A percentile compares a stretch with the other conserved stretches of the same genome.
Conservation (phyloP, 495 filamentous ascomycete genomes). For the Penicillium fimorum region DNA sequence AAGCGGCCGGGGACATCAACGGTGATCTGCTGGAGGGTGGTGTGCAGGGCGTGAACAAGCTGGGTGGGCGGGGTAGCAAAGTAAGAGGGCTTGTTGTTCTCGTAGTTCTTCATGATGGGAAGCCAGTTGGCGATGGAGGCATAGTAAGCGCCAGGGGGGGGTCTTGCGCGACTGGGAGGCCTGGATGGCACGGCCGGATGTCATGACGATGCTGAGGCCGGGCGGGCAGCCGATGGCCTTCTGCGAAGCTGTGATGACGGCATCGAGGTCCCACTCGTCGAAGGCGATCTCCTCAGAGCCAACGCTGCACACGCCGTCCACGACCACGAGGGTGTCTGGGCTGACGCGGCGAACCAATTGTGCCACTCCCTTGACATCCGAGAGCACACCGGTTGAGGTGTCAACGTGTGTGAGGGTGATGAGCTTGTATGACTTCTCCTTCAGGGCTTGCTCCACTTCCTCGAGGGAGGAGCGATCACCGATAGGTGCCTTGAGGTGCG, state of each 20-base stretch:
- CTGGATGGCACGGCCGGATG: slow-evolving; percentile 84
- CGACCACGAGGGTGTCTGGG: slow-evolving; percentile 84
- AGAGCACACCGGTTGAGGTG: slow-evolving; percentile 92
- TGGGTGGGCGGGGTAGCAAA: slow-evolving; percentile 96
- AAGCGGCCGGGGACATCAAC: slow-evolving; percentile 71
- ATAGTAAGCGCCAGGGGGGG: slow-evolving; percentile 82
- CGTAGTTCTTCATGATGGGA: slow-evolving; percentile 98
- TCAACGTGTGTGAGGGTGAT: slow-evolving; percentile 96
- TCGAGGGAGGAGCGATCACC: slow-evolving; percentile 84
- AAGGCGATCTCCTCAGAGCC: slow-evolving; percentile 94
- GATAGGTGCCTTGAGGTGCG: slow-evolving; percentile 83
- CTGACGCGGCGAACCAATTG: slow-evolving; percentile 81
- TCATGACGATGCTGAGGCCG: slow-evolving; percentile 89
- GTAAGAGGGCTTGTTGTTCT: slow-evolving; percentile 93
- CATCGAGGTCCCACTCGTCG: slow-evolving; percentile 91
- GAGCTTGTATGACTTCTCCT: slow-evolving; percentile 84
- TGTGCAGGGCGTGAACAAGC: slow-evolving; percentile 91
- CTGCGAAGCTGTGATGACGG: slow-evolving; percentile 89
- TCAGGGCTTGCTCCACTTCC: slow-evolving; percentile 82
- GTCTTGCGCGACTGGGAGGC: slow-evolving; percentile 74
- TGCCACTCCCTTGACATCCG: slow-evolving; percentile 79
- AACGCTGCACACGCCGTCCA: slow-evolving; percentile 96
- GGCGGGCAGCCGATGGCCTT: slow-evolving; percentile 96
- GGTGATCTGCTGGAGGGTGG: slow-evolving; percentile 84
- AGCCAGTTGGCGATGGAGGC: slow-evolving; percentile 96